Conservation (phyloP, 108 stramenopile genomes). For the Mayamaea pseudoterrestris region DNA sequence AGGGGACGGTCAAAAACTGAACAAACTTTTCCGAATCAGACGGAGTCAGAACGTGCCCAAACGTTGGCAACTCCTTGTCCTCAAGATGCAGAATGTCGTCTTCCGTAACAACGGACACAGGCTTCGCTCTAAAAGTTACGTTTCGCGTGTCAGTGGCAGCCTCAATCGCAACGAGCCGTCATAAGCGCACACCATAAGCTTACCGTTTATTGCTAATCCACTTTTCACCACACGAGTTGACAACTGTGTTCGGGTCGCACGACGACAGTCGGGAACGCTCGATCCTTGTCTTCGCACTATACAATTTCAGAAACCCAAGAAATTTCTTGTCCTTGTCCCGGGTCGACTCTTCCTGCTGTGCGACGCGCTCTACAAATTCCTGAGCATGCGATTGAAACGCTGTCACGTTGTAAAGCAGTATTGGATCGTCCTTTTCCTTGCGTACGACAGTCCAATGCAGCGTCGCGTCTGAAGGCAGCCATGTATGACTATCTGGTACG, state of each 20-base stretch:
- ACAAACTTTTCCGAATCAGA: slow-evolving; percentile 87
- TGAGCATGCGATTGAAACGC: slow-evolving; percentile 60
- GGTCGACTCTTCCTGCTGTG: slow-evolving; percentile 19
- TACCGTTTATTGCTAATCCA: slow-evolving; percentile 64
- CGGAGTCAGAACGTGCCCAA: slow-evolving; percentile 79
- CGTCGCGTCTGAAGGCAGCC: slow-evolving; percentile 76
- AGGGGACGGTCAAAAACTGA: slow-evolving; percentile 92
- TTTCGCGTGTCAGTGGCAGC: background rate
- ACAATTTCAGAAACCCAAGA: slow-evolving; percentile 60
- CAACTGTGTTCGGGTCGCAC: slow-evolving; percentile 82
- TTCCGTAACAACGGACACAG: slow-evolving; percentile 75
- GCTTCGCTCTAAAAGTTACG: slow-evolving; percentile 28
- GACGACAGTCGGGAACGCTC: slow-evolving; percentile 72
- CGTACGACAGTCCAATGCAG: slow-evolving; percentile 62
- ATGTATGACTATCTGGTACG: slow-evolving; percentile 48
- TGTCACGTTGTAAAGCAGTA: slow-evolving; percentile 50
- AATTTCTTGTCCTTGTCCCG: slow-evolving; percentile 29
- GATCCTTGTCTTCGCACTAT: slow-evolving; percentile 41
- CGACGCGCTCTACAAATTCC: slow-evolving; percentile 63
- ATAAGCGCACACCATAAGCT: slow-evolving; percentile 4
- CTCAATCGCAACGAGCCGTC: background rate
- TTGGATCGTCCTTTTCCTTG: slow-evolving; percentile 41
- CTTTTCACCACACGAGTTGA: slow-evolving; percentile 84
- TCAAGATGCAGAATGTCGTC: slow-evolving; percentile 91
- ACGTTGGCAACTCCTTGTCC: slow-evolving; percentile 83